These are phyloP conservation scores for Alternaria sp. DNA, from an alignment of 2,329 filamentous ascomycete species.

Conservation along the genomic window DNA sequence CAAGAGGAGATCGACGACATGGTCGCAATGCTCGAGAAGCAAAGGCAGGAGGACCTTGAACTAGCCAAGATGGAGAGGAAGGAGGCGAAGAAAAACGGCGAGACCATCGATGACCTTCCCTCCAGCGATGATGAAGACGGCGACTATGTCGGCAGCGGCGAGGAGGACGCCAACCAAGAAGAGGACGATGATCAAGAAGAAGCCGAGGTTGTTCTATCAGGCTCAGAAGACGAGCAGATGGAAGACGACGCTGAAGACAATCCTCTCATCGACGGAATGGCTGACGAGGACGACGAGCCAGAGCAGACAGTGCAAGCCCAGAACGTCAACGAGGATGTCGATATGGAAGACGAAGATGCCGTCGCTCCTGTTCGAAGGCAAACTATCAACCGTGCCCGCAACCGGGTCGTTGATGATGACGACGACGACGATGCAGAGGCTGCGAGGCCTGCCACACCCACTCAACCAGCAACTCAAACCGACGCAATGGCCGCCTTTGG, in stretches of 20 bases:
- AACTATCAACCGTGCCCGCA: conserved; percentile 53
- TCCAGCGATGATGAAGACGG: conserved; percentile 64
- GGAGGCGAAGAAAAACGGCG: conserved; percentile 68
- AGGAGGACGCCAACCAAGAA: conserved; percentile 53
- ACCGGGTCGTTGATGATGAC: conserved; percentile 71
- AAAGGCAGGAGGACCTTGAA: conserved; percentile 78
- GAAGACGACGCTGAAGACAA: conserved; percentile 29
- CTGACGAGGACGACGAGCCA: conserved; percentile 42
- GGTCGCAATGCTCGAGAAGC: conserved; percentile 70
- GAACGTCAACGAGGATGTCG: conserved; percentile 46
- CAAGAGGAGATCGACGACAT: conserved; percentile 86
- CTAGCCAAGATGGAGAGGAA: conserved; percentile 79
- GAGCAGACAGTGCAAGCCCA: conserved; percentile 24
- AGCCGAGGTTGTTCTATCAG: conserved; percentile 33
- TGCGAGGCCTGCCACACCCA: conserved; percentile 22
- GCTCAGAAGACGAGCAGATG: conserved; percentile 38
- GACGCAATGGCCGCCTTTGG: conserved; percentile 49
- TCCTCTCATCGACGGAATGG: conserved; percentile 50
- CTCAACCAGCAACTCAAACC: conserved; percentile 33
- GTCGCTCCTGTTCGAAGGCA: conserved; percentile 59
- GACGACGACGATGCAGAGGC: conserved; percentile 41
- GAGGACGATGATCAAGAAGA: conserved; percentile 43
- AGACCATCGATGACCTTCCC: conserved; percentile 51
- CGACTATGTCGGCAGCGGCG: conserved; percentile 54
- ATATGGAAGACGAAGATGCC: conserved; percentile 51